Evolutionary conservation across 2,329 filamentous ascomycete species (phyloP).

Genomic region (Talaromyces sp.): DNA sequence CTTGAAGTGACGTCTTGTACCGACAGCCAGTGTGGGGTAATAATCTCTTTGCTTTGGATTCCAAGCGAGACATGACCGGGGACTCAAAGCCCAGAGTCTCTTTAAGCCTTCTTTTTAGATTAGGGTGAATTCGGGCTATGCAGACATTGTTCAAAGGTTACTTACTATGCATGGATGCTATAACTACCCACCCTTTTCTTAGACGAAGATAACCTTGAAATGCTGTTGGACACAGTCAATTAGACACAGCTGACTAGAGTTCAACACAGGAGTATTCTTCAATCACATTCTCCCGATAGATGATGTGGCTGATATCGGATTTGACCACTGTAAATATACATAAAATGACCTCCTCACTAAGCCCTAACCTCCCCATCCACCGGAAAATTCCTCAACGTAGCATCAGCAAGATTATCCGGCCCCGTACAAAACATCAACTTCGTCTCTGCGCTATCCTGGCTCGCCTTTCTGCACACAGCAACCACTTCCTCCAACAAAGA

Average conservation of each 20-base stretch:
- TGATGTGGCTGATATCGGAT: background rate
- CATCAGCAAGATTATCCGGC: conserved; percentile 6
- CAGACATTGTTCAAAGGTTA: too few relatives aligned
- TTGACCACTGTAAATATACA: background rate
- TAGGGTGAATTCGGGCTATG: background rate
- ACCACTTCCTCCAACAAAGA: background rate
- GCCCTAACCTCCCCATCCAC: background rate
- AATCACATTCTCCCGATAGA: background rate
- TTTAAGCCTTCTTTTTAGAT: background rate
- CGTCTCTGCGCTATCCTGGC: background rate
- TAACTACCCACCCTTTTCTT: too few relatives aligned
- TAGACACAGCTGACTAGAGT: background rate
- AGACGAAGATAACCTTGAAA: background rate
- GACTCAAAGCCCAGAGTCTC: background rate
- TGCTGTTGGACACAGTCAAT: background rate
- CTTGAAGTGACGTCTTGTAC: background rate
- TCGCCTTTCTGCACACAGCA: background rate
- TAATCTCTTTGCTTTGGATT: background rate
- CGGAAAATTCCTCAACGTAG: conserved; percentile 8
- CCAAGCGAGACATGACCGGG: background rate
- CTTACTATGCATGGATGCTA: too few relatives aligned
- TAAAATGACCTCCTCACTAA: background rate
- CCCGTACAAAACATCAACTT: conserved; percentile 15
- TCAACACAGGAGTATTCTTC: background rate
- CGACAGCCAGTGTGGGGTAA: background rate